Base-by-base conservation (phyloP, 2,329 filamentous ascomycete genomes). In the Aschersonia sp. region DNA sequence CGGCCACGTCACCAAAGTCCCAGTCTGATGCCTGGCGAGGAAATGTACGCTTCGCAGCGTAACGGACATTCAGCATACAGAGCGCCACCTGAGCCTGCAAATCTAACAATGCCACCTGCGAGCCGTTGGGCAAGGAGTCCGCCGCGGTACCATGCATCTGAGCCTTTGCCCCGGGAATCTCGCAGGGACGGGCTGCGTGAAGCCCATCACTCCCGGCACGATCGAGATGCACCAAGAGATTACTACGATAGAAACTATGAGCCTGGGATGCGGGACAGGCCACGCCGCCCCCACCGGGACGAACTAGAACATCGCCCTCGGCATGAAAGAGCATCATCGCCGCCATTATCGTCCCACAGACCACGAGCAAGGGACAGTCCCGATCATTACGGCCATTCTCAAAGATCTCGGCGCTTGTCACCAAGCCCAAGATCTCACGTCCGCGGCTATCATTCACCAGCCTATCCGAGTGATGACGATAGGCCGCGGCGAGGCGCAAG, bases 391-490 rank as follows among this genome's bases (percentile, higher is more conserved):
- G 20, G 20, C 20, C 30, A 47, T 20, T 42, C 44, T 30, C 42
- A 41, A 6, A 42, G 43, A 32, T 20, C 31, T 6, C 42, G 51
- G 28, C 40, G 48, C 28, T 9, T 38, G 9, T 51, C 51, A 28
- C 48, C 51, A 4, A 50, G 51, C 10, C 43, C 50, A 30, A 32
- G 46, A 35, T 45, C 32, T 4, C 41, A 48, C 30, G 40, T 31
- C 29, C 50, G 47, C 35, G 42, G 10, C 44, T 45, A 45, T 10
- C 30, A 40, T 3, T 44, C 53, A 10, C 42, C 47, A 2, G 53
- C 51, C 9, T 52, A 52, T 4, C 53, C 53, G 5, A 52, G 50
- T 9, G 58, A 60, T 4, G 52, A 51, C 6, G 46, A 51, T 12
- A 48, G 51, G 12, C 46, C 50, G 40, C 45, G 49, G 46, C 57